These are phyloP conservation scores for Syzygium malaccense DNA, from an alignment of 441 rosid genomes.

Conservation along the genomic window DNA sequence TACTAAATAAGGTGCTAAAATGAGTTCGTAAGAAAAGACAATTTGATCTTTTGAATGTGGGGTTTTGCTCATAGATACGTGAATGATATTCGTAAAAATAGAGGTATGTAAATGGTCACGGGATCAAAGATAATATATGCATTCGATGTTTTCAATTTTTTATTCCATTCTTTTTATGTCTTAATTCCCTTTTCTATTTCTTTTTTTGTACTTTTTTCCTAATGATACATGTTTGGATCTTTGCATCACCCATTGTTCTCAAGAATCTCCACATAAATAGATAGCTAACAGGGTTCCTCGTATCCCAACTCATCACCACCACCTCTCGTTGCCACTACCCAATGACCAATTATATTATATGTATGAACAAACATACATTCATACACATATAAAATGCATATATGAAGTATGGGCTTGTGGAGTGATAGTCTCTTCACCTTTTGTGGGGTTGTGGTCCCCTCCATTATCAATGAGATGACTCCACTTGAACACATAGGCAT, in stretches of 20 bases:
- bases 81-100: too few relatives aligned
- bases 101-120: background rate
- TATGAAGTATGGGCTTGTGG: background rate
- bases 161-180: background rate
- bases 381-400: background rate
- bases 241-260: background rate
- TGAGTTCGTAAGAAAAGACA: background rate
- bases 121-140: background rate
- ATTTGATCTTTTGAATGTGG: background rate
- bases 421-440: background rate
- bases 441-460: background rate
- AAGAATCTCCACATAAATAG: background rate
- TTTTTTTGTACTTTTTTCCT: background rate
- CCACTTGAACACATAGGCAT: background rate
- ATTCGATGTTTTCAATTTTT: background rate
- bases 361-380: background rate
- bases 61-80: too few relatives aligned
- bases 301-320: background rate
- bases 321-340: background rate
- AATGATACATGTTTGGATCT: background rate
- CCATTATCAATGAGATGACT: background rate
- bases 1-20: background rate
- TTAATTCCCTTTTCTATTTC: background rate
- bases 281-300: background rate
- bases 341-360: background rate